Evolutionary conservation across 352 stramenopile species (phyloP), one percentile per base, ranked within the genome.

Genomic region (Phytophthora melonis): DNA sequence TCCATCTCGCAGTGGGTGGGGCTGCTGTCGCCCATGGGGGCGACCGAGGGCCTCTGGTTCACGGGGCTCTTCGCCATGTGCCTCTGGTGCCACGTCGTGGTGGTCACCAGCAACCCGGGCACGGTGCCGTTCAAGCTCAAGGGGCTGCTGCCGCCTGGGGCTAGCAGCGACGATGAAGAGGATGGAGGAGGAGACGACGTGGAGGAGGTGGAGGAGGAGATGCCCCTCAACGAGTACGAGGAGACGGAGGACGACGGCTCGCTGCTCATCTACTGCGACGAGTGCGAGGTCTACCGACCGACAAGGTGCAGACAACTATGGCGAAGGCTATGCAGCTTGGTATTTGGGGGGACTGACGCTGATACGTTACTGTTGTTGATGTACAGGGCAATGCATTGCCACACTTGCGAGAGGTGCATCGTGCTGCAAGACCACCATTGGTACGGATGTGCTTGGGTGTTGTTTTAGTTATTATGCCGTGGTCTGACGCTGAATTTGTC

Each of bases 371-470:
- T 47, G 1, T 16, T 47, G n/a, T 43, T 69, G 36, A 32, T 60
- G 5, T 59, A 7, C 55, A 96, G 90, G 70, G 88, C 88, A 11
- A 83, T 86, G 58, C 90, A 96, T 57, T 96, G 90, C 66, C 72
- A 87, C 64, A 93, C 86, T 1, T 96, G 90, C 63, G 74, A 88
- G 54, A 71, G 83, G n/a, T 96, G 90, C 62, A 80, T 96, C 47
- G 78, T 94, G 18, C 75, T 96, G 10, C 85, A 93, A 65, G 90
- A 96, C 66, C 90, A 96, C 45, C 90, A 96, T 64, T 96, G 89
- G 89, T 96, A 70, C 73, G 50, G 27, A 45, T 19, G 2, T 9
- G 6, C 36, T 32, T 6, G 21, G 0, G 36, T 21, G 34, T 27
- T 4, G 34, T 58, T 41, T 14, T 41, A 41, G 34, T 41, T 41